phyloP scores from a whole-genome alignment of 169 alveolate species.

The Cryptosporidium canis region DNA sequence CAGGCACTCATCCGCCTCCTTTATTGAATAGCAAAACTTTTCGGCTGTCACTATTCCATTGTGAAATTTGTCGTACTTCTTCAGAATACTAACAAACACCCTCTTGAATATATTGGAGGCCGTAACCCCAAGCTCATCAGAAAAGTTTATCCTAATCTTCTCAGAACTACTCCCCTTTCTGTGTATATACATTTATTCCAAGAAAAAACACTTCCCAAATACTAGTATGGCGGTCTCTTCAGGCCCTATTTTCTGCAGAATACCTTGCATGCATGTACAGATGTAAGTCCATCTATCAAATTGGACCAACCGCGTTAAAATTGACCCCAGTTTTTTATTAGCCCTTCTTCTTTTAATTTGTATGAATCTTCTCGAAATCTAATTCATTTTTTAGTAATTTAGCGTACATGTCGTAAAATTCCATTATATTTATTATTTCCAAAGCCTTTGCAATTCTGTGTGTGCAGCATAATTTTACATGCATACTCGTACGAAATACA shows the following conservation, averaged over 20 bases:
- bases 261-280: background rate
- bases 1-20: slow-evolving; percentile 27
- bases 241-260: no score
- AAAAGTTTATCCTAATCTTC: slow-evolving; percentile 23
- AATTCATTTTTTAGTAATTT: background rate
- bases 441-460: background rate
- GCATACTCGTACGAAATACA: background rate
- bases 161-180: background rate
- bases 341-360: background rate
- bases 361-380: background rate
- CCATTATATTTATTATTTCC: background rate
- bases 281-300: background rate
- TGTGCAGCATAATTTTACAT: background rate
- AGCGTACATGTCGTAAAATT: slow-evolving; percentile 11
- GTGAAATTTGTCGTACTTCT: slow-evolving; percentile 52
- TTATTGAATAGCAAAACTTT: slow-evolving; percentile 48
- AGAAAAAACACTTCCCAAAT: background rate
- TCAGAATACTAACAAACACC: slow-evolving; percentile 21
- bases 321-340: background rate
- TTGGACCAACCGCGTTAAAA: background rate
- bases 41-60: slow-evolving; percentile 72
- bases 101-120: slow-evolving; percentile 30
- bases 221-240: no score
- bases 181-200: background rate
- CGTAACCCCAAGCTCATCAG: background rate